Conservation (phyloP, 164 flowering plant species). For the Macadamia integrifolia region DNA sequence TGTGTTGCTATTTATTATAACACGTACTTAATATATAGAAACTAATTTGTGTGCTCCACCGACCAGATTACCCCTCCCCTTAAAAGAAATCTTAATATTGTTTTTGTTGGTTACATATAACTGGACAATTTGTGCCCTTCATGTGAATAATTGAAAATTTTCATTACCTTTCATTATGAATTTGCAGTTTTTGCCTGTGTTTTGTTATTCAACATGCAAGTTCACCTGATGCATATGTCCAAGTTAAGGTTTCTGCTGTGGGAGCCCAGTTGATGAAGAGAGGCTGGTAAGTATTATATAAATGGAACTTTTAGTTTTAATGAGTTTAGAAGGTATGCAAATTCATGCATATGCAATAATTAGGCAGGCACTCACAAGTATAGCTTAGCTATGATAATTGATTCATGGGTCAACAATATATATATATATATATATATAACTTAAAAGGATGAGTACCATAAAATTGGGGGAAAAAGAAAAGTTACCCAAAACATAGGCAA, state of each 20-base stretch:
- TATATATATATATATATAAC: too few relatives aligned
- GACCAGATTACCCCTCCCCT: not conserved
- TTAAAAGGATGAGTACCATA: too few relatives aligned
- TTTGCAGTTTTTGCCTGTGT: constrained; percentile 71
- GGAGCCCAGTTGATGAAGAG: constrained; percentile 92
- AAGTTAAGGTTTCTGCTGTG: constrained; percentile 82
- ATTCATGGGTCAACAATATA: too few relatives aligned
- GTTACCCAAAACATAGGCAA: too few relatives aligned
- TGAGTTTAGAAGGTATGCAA: not conserved
- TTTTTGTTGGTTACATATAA: too few relatives aligned
- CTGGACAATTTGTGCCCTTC: too few relatives aligned
- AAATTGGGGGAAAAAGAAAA: too few relatives aligned
- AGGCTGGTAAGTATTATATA: constrained; percentile 65
- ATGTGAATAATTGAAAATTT: too few relatives aligned
- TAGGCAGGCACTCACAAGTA: not conserved
- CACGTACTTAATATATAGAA: not conserved
- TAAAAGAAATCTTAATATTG: not conserved
- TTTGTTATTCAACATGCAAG: constrained; percentile 69
- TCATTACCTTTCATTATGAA: not conserved
- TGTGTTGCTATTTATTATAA: not conserved
- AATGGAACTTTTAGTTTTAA: not conserved
- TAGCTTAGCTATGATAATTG: too few relatives aligned
- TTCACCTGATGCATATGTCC: constrained; percentile 84
- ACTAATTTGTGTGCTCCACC: too few relatives aligned
- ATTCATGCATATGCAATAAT: not conserved